Evolutionary conservation across 805 yeast genomes (phyloP).

Genomic region (Cyberlindnera xylosilytica): DNA sequence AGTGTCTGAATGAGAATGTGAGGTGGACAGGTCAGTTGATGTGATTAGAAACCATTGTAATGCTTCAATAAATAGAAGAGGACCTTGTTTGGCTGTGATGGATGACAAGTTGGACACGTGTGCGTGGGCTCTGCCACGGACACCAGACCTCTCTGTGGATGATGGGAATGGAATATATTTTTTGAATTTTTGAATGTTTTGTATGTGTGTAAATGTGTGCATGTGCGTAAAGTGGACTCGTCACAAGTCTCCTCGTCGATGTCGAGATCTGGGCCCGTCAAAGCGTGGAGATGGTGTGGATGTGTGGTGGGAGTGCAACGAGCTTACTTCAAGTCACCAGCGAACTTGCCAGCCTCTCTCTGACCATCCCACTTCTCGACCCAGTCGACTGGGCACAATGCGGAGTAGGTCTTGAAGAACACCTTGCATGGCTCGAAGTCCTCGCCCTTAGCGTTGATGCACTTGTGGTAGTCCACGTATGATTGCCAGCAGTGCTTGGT

Average conservation of each 20-base stretch:
- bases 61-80: conserved; percentile 12
- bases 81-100: background rate
- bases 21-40: background rate
- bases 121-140: background rate
- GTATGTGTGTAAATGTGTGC: background rate
- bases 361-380: conserved; percentile 86
- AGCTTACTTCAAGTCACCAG: conserved; percentile 41
- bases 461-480: conserved; percentile 96
- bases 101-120: background rate
- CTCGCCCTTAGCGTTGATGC: conserved; percentile 95
- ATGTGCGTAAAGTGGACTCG: conserved; percentile 1
- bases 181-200: background rate
- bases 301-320: too few relatives aligned
- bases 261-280: too few relatives aligned
- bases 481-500: conserved; percentile 98
- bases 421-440: conserved; percentile 97
- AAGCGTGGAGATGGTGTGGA: too few relatives aligned
- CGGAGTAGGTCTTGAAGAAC: conserved; percentile 85
- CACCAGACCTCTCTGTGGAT: conserved; percentile 2
- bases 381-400: conserved; percentile 86
- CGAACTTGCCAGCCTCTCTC: conserved; percentile 60
- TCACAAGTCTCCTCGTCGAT: background rate
- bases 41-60: conserved; percentile 1
- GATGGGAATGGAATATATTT: background rate
- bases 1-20: background rate